Conservation (phyloP, 345 rosid species). For the Kernera saxatilis region DNA sequence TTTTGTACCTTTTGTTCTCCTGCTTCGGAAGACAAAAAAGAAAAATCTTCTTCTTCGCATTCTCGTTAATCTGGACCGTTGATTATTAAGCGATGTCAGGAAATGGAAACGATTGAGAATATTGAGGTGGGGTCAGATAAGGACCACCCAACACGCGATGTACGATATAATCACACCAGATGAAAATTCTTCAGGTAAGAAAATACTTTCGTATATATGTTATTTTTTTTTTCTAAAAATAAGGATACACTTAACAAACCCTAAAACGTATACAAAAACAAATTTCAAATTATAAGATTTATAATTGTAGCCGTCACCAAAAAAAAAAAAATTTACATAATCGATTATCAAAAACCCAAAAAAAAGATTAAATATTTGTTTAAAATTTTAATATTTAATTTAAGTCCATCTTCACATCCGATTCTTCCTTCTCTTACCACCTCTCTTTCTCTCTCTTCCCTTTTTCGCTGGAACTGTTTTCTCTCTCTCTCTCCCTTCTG, state of each 20-base stretch:
- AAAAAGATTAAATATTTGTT: neutral
- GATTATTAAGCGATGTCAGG: neutral
- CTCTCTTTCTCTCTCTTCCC: slow-evolving; percentile 21
- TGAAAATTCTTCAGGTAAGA: neutral
- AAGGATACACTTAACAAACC: neutral
- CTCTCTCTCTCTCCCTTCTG: neutral
- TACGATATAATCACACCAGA: neutral
- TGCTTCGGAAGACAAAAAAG: neutral
- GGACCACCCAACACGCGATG: slow-evolving; percentile 27
- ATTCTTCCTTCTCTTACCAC: neutral
- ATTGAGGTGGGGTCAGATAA: slow-evolving; percentile 19
- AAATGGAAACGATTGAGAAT: neutral
- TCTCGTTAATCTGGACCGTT: slow-evolving; percentile 13
- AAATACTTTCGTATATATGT: neutral
- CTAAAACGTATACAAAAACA: neutral
- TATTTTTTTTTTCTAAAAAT: neutral
- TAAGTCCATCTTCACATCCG: slow-evolving; percentile 26
- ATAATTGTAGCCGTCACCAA: neutral
- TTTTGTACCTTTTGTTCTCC: neutral
- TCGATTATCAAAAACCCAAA: too few species aligned
- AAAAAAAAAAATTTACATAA: too few species aligned
- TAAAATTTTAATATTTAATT: neutral
- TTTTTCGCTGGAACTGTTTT: slow-evolving; percentile 29
- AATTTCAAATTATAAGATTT: neutral
- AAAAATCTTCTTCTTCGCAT: neutral